Percentiles rank a stretch among this genome's conserved stretches.
Evolutionary conservation across 2,329 filamentous ascomycete species (phyloP).

Genomic region (Clarireedia homoeocarpa): DNA sequence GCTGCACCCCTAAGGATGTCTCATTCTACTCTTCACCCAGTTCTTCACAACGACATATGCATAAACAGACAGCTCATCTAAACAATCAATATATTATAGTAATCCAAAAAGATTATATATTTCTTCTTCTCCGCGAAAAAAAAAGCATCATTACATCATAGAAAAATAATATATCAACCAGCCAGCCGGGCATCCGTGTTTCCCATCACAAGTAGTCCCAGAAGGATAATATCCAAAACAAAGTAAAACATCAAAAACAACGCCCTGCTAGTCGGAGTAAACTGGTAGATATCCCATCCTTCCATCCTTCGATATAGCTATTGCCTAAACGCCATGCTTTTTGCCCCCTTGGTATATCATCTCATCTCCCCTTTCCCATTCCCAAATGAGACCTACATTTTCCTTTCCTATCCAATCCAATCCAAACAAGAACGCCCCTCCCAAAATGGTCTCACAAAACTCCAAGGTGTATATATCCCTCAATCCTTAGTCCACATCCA

Average conservation of each 20-base stretch:
- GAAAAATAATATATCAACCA: no score
- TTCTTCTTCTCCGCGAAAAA: no score
- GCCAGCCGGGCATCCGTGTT: no score
- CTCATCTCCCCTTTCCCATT: background rate
- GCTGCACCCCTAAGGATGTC: no score
- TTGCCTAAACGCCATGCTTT: slow-evolving; percentile 15
- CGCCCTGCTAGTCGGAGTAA: slow-evolving; percentile 1
- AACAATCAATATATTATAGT: no score
- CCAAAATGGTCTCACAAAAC: slow-evolving; percentile 13
- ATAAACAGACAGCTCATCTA: no score
- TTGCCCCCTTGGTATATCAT: slow-evolving; percentile 14
- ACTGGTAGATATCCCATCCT: background rate
- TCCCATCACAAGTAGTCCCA: no score
- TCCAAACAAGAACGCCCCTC: background rate
- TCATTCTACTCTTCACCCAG: no score
- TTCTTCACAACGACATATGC: no score
- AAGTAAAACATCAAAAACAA: background rate
- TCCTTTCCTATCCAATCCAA: background rate
- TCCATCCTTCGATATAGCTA: background rate
- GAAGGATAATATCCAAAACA: no score
- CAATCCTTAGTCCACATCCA: slow-evolving; percentile 30
- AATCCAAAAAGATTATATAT: no score
- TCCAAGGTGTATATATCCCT: slow-evolving; percentile 4
- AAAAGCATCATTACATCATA: no score
- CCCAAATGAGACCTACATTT: slow-evolving; percentile 5